phyloP scores from a whole-genome alignment of 768 basidiomycete species.

The Trametes elegans region DNA sequence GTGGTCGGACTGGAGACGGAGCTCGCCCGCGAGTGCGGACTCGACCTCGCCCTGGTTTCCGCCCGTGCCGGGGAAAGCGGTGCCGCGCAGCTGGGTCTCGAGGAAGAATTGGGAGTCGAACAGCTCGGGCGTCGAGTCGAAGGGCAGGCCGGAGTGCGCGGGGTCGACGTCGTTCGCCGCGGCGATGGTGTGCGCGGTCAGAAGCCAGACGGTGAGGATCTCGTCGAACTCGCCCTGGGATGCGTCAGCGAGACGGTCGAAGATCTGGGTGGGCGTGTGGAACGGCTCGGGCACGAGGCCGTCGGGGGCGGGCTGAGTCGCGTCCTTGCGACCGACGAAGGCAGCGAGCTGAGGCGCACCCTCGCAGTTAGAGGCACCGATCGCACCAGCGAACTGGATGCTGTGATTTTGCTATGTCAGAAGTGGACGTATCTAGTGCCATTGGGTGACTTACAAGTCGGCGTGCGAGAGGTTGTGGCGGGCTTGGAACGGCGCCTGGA shows the following conservation, averaged over 20 bases:
- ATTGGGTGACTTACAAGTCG: constrained; percentile 9
- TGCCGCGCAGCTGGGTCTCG: constrained; percentile 13
- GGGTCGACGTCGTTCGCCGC: constrained; percentile 16
- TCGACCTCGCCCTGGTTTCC: constrained; percentile 19
- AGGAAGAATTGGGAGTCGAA: constrained; percentile 16
- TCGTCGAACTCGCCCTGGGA: constrained; percentile 12
- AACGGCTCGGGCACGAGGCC: constrained; percentile 15
- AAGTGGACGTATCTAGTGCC: background rate
- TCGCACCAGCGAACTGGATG: constrained; percentile 16
- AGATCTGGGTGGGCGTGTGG: constrained; percentile 20
- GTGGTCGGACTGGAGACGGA: constrained; percentile 18
- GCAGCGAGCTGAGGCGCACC: constrained; percentile 14
- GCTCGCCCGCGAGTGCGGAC: constrained; percentile 8
- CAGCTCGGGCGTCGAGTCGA: constrained; percentile 16
- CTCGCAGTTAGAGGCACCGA: constrained; percentile 13
- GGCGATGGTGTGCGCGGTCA: constrained; percentile 15
- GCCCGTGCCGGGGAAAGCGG: constrained; percentile 11
- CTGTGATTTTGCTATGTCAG: background rate
- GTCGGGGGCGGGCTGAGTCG: constrained; percentile 9
- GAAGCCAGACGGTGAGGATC: constrained; percentile 12
- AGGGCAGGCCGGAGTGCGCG: constrained; percentile 5
- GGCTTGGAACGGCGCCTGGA: constrained; percentile 13
- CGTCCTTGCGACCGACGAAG: constrained; percentile 13
- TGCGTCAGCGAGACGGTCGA: constrained; percentile 14
- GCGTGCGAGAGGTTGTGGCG: constrained; percentile 13